Conservation (phyloP, 495 filamentous ascomycete species). For the Aspergillus saccharolyticus region DNA sequence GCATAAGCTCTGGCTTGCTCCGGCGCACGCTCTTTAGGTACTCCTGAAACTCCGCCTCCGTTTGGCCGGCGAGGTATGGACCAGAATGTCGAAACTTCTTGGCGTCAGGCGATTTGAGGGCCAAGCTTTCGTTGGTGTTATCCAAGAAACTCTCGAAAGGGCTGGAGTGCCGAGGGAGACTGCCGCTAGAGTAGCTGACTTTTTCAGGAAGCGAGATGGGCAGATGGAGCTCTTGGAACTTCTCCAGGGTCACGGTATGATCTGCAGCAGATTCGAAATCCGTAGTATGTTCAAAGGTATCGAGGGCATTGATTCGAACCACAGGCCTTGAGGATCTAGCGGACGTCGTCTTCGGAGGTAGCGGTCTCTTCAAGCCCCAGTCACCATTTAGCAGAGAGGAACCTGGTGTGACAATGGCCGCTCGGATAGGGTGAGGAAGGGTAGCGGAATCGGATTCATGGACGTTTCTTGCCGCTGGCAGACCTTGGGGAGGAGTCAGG, state of each 20-base stretch:
- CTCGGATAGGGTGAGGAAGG: constrained; percentile 70
- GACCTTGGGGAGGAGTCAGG: constrained; percentile 43
- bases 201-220: constrained; percentile 52
- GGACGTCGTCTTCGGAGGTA: constrained; percentile 70
- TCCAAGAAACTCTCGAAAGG: constrained; percentile 47
- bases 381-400: constrained; percentile 75
- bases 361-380: constrained; percentile 88
- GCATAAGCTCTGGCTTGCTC: constrained; percentile 55
- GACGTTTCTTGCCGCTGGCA: constrained; percentile 35
- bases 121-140: constrained; percentile 40
- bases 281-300: constrained; percentile 87
- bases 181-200: constrained; percentile 26
- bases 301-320: constrained; percentile 65
- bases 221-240: constrained; percentile 78
- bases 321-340: constrained; percentile 61
- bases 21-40: constrained; percentile 61
- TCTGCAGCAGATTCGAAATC: constrained; percentile 83
- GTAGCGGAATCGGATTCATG: constrained; percentile 63
- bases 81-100: constrained; percentile 50
- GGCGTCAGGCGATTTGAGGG: constrained; percentile 24
- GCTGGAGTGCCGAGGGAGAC: constrained; percentile 37
- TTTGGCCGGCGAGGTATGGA: constrained; percentile 77
- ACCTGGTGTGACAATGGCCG: constrained; percentile 73
- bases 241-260: constrained; percentile 72
- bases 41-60: constrained; percentile 61